Conservation (phyloP, 768 basidiomycete species). For the Mycena haematopus region DNA sequence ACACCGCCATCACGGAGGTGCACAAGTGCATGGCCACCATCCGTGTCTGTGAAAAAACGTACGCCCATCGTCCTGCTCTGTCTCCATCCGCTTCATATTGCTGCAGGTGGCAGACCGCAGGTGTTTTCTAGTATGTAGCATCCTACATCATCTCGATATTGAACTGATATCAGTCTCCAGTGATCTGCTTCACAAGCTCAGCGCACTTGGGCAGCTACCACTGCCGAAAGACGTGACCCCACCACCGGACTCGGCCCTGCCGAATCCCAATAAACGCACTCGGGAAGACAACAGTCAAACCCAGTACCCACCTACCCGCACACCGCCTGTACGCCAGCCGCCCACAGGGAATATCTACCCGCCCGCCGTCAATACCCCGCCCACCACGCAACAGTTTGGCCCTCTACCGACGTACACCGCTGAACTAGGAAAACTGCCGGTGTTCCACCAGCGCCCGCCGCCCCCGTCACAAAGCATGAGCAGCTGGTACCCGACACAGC, state of each 20-base stretch:
- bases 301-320: neutral
- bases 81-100: neutral
- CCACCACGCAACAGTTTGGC: neutral
- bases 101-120: slow-evolving; percentile 19
- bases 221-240: slow-evolving; percentile 7
- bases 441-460: slow-evolving; percentile 2
- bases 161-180: neutral
- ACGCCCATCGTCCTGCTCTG: neutral
- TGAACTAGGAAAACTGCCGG: slow-evolving; percentile 18
- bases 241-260: neutral
- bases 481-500: slow-evolving; percentile 21
- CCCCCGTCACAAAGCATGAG: neutral
- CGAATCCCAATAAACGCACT: neutral
- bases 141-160: neutral
- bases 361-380: neutral
- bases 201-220: slow-evolving; percentile 17
- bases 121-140: slow-evolving; percentile 16
- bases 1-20: slow-evolving; percentile 41
- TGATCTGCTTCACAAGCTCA: slow-evolving; percentile 24
- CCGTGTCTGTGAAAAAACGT: slow-evolving; percentile 26
- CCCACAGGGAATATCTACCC: neutral
- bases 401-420: slow-evolving; percentile 21
- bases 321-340: neutral
- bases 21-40: slow-evolving; percentile 46
- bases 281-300: neutral